Evolutionary conservation across 352 stramenopile species (phyloP).

Genomic region (Phytophthora citrophthora): DNA sequence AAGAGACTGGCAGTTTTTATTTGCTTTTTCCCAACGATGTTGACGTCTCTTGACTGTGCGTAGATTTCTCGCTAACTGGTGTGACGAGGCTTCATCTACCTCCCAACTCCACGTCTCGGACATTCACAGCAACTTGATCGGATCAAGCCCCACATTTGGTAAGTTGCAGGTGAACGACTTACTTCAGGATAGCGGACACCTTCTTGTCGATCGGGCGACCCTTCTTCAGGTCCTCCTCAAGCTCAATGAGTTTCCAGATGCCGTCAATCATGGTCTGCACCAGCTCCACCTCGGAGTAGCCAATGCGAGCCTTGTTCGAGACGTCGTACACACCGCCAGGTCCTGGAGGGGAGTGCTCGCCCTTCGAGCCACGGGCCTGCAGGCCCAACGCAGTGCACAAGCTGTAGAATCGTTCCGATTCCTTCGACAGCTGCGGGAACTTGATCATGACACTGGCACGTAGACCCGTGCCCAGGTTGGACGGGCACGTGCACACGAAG

Average conservation of each 20-base stretch:
- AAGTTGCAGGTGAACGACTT: constrained; percentile 7
- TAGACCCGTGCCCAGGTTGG: constrained; percentile 75
- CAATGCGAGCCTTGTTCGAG: constrained; percentile 89
- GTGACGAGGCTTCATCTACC: constrained; percentile 25
- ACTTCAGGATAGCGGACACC: constrained; percentile 56
- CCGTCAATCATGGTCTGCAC: constrained; percentile 94
- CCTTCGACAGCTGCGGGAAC: constrained; percentile 65
- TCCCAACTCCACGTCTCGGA: constrained; percentile 8
- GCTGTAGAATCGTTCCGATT: constrained; percentile 63
- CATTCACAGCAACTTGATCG: constrained; percentile 15
- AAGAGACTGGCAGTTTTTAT: constrained; percentile 36
- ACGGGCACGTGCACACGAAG: constrained; percentile 75
- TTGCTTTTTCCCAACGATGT: constrained; percentile 20
- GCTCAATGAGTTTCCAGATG: constrained; percentile 89
- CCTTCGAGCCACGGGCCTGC: constrained; percentile 65
- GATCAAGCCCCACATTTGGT: neutral
- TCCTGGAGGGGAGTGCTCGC: constrained; percentile 69
- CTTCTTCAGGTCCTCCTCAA: constrained; percentile 89
- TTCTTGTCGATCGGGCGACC: constrained; percentile 76
- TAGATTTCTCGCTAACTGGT: constrained; percentile 26
- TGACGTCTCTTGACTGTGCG: constrained; percentile 25
- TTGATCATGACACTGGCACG: constrained; percentile 77
- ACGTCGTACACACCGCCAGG: constrained; percentile 89
- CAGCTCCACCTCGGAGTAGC: constrained; percentile 89
- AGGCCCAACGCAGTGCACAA: constrained; percentile 64